Conservation (phyloP, 345 rosid genomes). For the Euphorbia tirucalli region DNA sequence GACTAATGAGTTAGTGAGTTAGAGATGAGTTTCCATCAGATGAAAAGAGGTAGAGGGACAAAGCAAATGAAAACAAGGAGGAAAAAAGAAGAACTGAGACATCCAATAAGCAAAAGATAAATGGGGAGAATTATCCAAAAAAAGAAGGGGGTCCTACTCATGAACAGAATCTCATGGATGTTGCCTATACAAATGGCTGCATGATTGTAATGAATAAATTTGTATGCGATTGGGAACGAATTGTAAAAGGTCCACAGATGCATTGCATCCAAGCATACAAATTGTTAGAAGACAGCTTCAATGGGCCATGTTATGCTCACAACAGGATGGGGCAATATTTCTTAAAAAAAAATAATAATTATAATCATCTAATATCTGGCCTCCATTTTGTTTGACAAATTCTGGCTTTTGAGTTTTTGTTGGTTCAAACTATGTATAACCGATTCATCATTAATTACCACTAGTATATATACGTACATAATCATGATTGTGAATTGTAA, state of each 20-base stretch:
- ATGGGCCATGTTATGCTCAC: constrained; percentile 48
- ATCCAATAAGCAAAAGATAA: constrained; percentile 12
- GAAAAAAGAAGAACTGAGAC: constrained; percentile 3
- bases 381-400: too few species aligned
- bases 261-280: constrained; percentile 38
- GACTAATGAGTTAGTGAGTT: not conserved
- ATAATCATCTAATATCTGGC: too few species aligned
- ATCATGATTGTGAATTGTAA: too few species aligned
- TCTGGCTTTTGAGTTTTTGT: too few species aligned
- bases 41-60: constrained; percentile 20
- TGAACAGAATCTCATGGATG: constrained; percentile 35
- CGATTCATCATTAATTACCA: too few species aligned
- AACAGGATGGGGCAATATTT: constrained; percentile 35
- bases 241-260: constrained; percentile 19
- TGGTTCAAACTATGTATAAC: too few species aligned
- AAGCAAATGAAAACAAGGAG: constrained; percentile 6
- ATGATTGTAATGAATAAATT: constrained; percentile 30
- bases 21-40: constrained; percentile 8
- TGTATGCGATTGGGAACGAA: not conserved
- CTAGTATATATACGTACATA: too few species aligned
- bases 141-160: constrained; percentile 22
- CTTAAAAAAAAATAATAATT: too few species aligned
- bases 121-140: constrained; percentile 18
- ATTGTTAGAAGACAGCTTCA: constrained; percentile 34
- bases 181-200: constrained; percentile 32